Base-by-base conservation (phyloP, 2,329 filamentous ascomycete species). In the Plectosphaerella plurivora region DNA sequence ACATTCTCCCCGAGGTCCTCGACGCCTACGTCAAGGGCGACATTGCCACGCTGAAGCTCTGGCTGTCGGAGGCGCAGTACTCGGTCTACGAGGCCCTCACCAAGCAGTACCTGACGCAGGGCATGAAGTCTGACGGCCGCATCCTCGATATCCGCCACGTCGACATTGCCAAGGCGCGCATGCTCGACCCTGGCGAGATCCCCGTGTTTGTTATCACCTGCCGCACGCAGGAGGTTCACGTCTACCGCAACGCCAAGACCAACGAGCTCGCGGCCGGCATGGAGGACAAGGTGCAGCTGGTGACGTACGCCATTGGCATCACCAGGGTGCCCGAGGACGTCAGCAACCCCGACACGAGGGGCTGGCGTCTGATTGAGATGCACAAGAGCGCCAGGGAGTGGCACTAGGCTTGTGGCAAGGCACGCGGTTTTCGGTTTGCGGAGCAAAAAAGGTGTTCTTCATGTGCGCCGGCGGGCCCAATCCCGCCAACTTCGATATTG, bases 11-110 rank as follows among this genome's bases (percentile, higher is more conserved):
- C 8, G 94, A 99, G 73, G 94, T 97, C 3, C 81, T 99, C 16
- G 94, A 99, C 66, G 94, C 94, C 22, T 99, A 99, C 63, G 94
- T 99, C 63, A 97, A 96, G 78, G 94, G 92, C 45, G 94, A 99
- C 62, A 81, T 87, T 11, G 89, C 93, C 68, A 93, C 89, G 0
- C 77, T 99, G 51, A 96, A 94, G 73, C 80, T 95, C 36, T 99
- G 94, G 94, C 84, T 99, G 12, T 96, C 91, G 1, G 94, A 94
- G 35, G 93, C 94, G 2, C 94, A 99, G 68, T 99, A 89, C 75
- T 91, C 90, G 2, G 94, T 99, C 47, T 99, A 99, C 68, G 89
- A 93, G 63, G 94, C 94, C n/a, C 77, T 99, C 52, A 92, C 93
- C 58, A 91, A 96, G 73, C 94, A 99, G 73, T 97, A 97, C 71